Evolutionary conservation across 192 early-diverging fungal genomes (phyloP), one percentile per base, ranked within the genome.

Genomic region (Neocallimastix lanati): DNA sequence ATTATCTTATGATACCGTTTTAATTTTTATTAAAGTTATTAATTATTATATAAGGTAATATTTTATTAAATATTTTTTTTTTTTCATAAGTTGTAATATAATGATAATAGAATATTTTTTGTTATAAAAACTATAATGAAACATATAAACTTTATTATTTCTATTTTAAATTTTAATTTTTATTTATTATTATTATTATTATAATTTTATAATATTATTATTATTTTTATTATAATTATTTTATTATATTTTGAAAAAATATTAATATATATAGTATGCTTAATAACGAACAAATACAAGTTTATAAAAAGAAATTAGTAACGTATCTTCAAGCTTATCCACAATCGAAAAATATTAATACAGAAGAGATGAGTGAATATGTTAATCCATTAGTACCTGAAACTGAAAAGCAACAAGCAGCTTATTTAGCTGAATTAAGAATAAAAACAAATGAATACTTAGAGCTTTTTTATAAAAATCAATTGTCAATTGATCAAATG

Each of bases 1-100:
- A 25, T 83, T 95, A n/a, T 86, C 92, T 4, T 80, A 85, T 25
- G 94, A 95, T 33, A 89, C 90, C 1, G 86, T 92, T 28, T 87
- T 85, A 12, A 85, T 87, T 15, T 96, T 95, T 81, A 81, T 95
- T 37, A 85, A 88, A 37, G 86, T 93, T 13, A 85, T 95, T 36
- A 80, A 87, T 77, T 50, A 28, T n/a, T 79, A 80, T 78, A 78
- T 79, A 30, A 83, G 37, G 81, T 86, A 86, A 27, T 29, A 25
- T 37, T 40, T 85, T 77, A 27, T n/a, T n/a, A n/a, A n/a, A n/a
- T n/a, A n/a, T n/a, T n/a, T n/a, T n/a, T n/a, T n/a, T n/a, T n/a
- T n/a, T n/a, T n/a, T n/a, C n/a, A n/a, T n/a, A n/a, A n/a, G n/a
- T n/a, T n/a, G n/a, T n/a, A n/a, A n/a, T n/a, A n/a, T n/a, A n/a